phyloP scores from a whole-genome alignment of 257 asterid species.

The Salvia hispanica region DNA sequence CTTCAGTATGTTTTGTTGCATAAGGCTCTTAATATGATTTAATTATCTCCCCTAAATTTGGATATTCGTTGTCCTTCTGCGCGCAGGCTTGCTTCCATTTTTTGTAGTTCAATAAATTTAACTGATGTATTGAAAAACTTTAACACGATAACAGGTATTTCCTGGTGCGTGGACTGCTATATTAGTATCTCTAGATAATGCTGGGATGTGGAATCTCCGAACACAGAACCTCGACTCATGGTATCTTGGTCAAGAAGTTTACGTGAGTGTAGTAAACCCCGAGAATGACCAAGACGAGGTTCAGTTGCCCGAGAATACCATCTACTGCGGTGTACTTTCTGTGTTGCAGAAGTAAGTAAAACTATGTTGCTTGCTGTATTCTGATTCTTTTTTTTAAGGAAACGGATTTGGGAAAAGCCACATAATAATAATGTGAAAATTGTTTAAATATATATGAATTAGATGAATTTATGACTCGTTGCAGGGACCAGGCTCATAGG shows the following conservation, averaged over 20 bases:
- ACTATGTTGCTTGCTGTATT: neutral
- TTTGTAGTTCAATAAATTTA: neutral
- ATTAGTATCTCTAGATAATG: slow-evolving; percentile 75
- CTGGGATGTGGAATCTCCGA: slow-evolving; percentile 93
- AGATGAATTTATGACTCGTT: slow-evolving; percentile 2
- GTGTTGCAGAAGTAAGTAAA: slow-evolving; percentile 72
- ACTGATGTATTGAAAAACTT: neutral
- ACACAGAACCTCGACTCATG: slow-evolving; percentile 91
- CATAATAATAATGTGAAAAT: no score
- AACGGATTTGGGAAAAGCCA: no score
- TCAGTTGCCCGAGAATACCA: slow-evolving; percentile 70
- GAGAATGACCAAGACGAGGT: slow-evolving; percentile 66
- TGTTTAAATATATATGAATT: neutral
- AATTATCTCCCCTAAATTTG: no score
- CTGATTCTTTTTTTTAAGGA: no score
- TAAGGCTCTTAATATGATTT: no score
- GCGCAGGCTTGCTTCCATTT: no score
- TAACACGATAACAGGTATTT: slow-evolving; percentile 56
- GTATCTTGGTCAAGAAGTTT: slow-evolving; percentile 92
- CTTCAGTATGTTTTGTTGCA: no score
- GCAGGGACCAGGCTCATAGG: slow-evolving; percentile 74
- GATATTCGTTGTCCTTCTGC: no score
- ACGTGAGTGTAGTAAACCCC: slow-evolving; percentile 72
- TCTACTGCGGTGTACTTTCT: slow-evolving; percentile 80
- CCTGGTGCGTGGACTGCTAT: slow-evolving; percentile 98